Base-by-base conservation (phyloP, 108 stramenopile species). In the Pseudonitzschia delicatissima region DNA sequence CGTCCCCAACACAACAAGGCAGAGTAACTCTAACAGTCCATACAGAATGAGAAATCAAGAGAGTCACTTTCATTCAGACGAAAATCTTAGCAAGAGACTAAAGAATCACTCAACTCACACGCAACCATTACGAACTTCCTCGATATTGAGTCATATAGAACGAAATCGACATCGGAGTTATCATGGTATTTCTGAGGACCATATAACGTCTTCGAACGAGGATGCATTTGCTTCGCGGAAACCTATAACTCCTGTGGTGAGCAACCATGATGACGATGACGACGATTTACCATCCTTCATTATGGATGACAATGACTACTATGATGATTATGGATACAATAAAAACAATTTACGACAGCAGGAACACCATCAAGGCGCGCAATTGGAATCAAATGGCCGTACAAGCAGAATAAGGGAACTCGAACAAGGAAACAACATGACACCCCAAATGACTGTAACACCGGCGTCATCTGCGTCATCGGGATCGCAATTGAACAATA, bases 391-490 rank as follows among this genome's bases (percentile, higher is more conserved):
- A 15, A 42, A 33, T 12, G 31, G 13, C 27, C 31, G 13, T 28
- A 8, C 13, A n/a, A 13, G 9, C 13, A 28, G 12, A 31, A 27
- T 20, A 32, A 28, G n/a, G 31, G n/a, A n/a, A n/a, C 23, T 18
- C 18, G 31, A 31, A 13, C 31, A 5, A 60, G 6, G 15, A 39
- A 4, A 31, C 26, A 42, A 48, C 32, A 13, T 31, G 7, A 18
- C n/a, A 36, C 31, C 37, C 6, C 31, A 20, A 37, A 29, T 47
- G 15, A 35, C 28, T 35, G 26, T 13, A 0, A 21, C 27, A 15
- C 17, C 35, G 26, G 52, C 37, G 9, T 26, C 69, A 28, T 57
- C 58, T 37, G 49, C 69, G 17, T 20, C 59, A n/a, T 40, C 60
- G 17, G 11, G n/a, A 45, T 32, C 35, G 15, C 11, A 13, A 12